phyloP scores from a whole-genome alignment of 2,329 filamentous ascomycete species.

The Stagonosporopsis vannaccii region DNA sequence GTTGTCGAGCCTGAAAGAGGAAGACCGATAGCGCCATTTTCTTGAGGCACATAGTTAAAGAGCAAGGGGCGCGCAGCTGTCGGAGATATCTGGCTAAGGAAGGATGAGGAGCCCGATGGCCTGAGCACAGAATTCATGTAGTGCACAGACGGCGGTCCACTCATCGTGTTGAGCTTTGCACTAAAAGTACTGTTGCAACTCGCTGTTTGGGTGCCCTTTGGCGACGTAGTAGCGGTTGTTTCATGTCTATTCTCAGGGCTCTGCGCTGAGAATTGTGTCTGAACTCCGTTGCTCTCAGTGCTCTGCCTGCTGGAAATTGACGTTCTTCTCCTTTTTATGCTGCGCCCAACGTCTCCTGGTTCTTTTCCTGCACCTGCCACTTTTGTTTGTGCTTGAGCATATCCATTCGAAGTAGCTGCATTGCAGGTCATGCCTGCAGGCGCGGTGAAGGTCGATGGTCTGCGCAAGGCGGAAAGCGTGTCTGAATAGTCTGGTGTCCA shows the following conservation, averaged over 20 bases:
- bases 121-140: slow-evolving; percentile 33
- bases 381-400: slow-evolving; percentile 4
- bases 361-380: neutral
- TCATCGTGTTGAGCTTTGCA: slow-evolving; percentile 7
- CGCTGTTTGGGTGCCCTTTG: neutral
- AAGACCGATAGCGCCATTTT: neutral
- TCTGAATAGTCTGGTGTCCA: neutral
- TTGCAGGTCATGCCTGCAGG: neutral
- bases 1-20: slow-evolving; percentile 3
- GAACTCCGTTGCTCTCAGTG: neutral
- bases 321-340: slow-evolving; percentile 36
- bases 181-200: neutral
- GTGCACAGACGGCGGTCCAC: slow-evolving; percentile 27
- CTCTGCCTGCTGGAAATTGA: neutral
- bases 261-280: neutral
- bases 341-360: neutral
- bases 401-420: neutral
- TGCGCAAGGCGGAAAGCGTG: neutral
- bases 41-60: slow-evolving; percentile 16
- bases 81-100: neutral
- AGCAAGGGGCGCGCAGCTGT: slow-evolving; percentile 13
- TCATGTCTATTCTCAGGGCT: neutral
- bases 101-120: slow-evolving; percentile 10
- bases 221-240: neutral
- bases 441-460: neutral